Percentiles rank a stretch among this genome's conserved stretches.
phyloP scores from a whole-genome alignment of 257 asterid genomes.

The Gentiana dahurica region DNA sequence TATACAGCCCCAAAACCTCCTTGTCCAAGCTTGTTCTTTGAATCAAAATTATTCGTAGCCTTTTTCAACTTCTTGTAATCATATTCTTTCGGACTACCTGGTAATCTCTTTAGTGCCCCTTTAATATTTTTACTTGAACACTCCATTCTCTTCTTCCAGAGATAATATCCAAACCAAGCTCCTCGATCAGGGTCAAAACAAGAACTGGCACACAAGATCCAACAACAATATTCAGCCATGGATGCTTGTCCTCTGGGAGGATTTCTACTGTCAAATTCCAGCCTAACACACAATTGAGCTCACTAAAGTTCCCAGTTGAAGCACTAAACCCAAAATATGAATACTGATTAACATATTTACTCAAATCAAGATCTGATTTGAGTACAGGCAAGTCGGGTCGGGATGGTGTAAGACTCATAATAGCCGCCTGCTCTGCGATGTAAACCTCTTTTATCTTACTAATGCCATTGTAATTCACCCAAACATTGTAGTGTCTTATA shows the following conservation, averaged over 20 bases:
- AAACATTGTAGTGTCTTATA: slow-evolving; percentile 12
- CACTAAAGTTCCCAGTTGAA: slow-evolving; percentile 49
- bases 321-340: slow-evolving; percentile 86
- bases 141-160: slow-evolving; percentile 17
- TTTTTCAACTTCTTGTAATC: slow-evolving; percentile 52
- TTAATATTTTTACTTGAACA: slow-evolving; percentile 28
- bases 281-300: slow-evolving; percentile 64
- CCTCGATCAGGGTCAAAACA: slow-evolving; percentile 29
- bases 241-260: slow-evolving; percentile 14
- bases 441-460: slow-evolving; percentile 27
- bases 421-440: slow-evolving; percentile 30
- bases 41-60: slow-evolving; percentile 65
- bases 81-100: slow-evolving; percentile 75
- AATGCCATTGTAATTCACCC: slow-evolving; percentile 42
- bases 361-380: slow-evolving; percentile 24
- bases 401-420: slow-evolving; percentile 34
- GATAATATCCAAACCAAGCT: slow-evolving; percentile 21
- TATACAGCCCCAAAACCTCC: slow-evolving; percentile 36
- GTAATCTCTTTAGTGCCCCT: slow-evolving; percentile 60
- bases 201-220: slow-evolving; percentile 42
- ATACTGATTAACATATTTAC: slow-evolving; percentile 25
- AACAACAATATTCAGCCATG: slow-evolving; percentile 24
- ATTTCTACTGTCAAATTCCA: slow-evolving; percentile 64
- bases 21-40: slow-evolving; percentile 58
- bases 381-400: slow-evolving; percentile 35